These are phyloP conservation scores for Leccinum longicurvipes DNA, from an alignment of 768 basidiomycete genomes.

Conservation along the genomic window DNA sequence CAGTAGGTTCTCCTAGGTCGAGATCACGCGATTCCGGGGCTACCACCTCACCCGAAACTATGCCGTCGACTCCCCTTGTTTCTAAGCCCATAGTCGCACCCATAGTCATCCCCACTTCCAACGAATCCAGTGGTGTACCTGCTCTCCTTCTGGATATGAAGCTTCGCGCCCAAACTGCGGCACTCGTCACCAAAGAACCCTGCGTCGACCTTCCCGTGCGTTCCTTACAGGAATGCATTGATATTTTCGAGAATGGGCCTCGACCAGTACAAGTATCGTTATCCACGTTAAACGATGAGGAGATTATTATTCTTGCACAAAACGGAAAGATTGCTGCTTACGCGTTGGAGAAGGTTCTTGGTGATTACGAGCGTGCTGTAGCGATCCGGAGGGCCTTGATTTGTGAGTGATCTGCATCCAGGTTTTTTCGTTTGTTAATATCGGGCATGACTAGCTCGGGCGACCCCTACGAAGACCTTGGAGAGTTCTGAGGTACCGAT, in stretches of 20 bases:
- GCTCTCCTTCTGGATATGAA: constrained; percentile 33
- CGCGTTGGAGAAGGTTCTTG: constrained; percentile 92
- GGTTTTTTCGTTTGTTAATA: constrained; percentile 6
- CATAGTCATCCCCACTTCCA: constrained; percentile 18
- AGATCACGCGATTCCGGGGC: constrained; percentile 12
- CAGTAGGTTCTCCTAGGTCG: constrained; percentile 22
- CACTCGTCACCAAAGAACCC: constrained; percentile 12
- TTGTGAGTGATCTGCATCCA: constrained; percentile 50
- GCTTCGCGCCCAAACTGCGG: constrained; percentile 26
- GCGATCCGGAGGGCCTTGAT: constrained; percentile 82
- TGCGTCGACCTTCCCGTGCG: constrained; percentile 33
- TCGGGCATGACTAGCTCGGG: constrained; percentile 57
- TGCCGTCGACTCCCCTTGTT: constrained; percentile 13
- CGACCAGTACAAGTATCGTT: constrained; percentile 56
- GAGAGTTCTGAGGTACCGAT: constrained; percentile 83
- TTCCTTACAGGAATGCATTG: constrained; percentile 72
- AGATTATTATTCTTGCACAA: constrained; percentile 83
- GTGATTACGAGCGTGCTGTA: constrained; percentile 84
- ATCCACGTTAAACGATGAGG: constrained; percentile 80
- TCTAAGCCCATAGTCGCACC: constrained; percentile 25
- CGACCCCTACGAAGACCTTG: constrained; percentile 77
- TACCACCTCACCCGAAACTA: constrained; percentile 14
- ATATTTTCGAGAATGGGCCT: constrained; percentile 74
- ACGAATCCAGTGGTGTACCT: constrained; percentile 23
- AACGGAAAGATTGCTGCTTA: constrained; percentile 94